phyloP scores from a whole-genome alignment of 805 yeast species.

The Clavispora vitiphila region DNA sequence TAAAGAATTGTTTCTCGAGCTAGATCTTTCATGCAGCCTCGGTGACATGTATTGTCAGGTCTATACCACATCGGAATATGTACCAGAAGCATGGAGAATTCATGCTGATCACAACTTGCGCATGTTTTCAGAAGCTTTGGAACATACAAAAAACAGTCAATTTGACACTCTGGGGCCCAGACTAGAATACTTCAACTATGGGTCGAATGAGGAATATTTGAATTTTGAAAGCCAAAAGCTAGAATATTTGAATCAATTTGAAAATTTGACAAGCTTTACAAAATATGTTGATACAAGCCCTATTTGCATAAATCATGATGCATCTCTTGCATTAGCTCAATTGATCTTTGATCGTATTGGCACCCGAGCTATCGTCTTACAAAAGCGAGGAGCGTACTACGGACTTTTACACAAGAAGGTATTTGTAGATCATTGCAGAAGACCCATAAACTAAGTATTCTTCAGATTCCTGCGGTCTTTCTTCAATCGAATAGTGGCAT shows the following conservation, averaged over 20 bases:
- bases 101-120: not conserved
- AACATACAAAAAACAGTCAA: not conserved
- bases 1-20: conserved; percentile 18
- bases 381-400: conserved; percentile 41
- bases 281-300: conserved; percentile 43
- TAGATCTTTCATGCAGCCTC: conserved; percentile 16
- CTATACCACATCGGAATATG: not conserved
- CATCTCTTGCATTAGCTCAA: conserved; percentile 48
- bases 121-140: not conserved
- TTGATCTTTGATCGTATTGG: conserved; percentile 50
- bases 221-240: conserved; percentile 4
- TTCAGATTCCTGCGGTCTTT: not conserved
- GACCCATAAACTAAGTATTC: conserved; percentile 2
- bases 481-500: conserved; percentile 7
- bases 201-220: conserved; percentile 3
- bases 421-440: conserved; percentile 40
- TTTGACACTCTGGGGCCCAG: not conserved
- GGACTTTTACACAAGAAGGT: conserved; percentile 52
- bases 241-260: conserved; percentile 13
- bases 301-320: conserved; percentile 40
- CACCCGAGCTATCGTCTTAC: conserved; percentile 42
- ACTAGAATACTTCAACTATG: conserved; percentile 2
- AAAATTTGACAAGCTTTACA: conserved; percentile 35
- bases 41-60: conserved; percentile 29
- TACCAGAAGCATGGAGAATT: not conserved